These are phyloP conservation scores for Atkinsonella texensis DNA, from an alignment of 2,329 filamentous ascomycete genomes.

Conservation along the genomic window DNA sequence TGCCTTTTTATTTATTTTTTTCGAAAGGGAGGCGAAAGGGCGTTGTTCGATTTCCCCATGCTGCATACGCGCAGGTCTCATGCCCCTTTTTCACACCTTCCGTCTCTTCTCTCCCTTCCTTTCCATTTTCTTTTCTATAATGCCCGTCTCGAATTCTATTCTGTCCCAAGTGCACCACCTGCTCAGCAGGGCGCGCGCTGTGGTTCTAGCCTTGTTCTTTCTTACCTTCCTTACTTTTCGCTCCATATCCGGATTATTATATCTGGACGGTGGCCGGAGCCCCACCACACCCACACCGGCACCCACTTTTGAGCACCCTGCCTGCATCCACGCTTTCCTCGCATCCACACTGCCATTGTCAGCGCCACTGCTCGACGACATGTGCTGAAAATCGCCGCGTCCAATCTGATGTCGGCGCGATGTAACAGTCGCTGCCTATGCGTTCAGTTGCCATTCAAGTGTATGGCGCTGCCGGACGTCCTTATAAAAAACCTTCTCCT, in stretches of 20 bases:
- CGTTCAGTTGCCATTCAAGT: background rate
- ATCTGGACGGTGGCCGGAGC: constrained; percentile 4
- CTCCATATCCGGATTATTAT: constrained; percentile 3
- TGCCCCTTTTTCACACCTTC: no score
- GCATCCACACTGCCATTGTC: constrained; percentile 11
- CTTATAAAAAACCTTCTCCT: background rate
- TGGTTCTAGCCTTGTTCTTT: constrained; percentile 5
- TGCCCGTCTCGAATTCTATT: background rate
- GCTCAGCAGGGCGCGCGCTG: background rate
- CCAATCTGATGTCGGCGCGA: background rate
- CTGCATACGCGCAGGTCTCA: no score
- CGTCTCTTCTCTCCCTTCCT: no score
- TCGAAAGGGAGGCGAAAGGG: no score
- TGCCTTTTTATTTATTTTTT: no score
- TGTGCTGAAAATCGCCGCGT: background rate
- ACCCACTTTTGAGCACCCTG: constrained; percentile 7
- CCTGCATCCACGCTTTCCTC: constrained; percentile 6
- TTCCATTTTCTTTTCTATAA: no score
- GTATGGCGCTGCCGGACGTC: background rate
- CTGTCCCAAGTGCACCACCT: background rate
- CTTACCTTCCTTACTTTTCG: constrained; percentile 2
- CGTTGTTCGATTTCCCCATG: no score
- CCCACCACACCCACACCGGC: background rate
- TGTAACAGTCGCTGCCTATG: background rate
- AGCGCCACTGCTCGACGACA: constrained; percentile 4